Percentiles rank a stretch among this genome's conserved stretches.
Evolutionary conservation across 371 early-diverging fungal species (phyloP).

Genomic region (Lichtheimia ramosa): DNA sequence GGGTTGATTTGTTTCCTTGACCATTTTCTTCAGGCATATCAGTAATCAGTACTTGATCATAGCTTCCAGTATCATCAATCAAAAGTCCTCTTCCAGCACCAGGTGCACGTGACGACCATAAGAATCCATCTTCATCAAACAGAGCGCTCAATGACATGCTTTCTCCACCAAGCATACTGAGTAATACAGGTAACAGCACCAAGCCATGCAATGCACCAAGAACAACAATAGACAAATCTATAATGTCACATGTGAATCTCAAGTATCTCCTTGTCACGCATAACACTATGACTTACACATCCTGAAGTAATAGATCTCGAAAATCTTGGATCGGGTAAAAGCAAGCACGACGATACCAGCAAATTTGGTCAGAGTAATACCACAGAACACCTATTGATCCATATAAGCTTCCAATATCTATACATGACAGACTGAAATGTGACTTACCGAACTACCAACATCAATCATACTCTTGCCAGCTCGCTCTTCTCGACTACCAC

Average conservation of each 20-base stretch:
- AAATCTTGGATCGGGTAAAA: slow-evolving; percentile 73
- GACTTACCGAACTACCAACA: slow-evolving; percentile 70
- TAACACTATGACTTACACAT: slow-evolving; percentile 56
- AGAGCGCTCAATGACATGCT: slow-evolving; percentile 46
- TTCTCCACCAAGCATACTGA: slow-evolving; percentile 58
- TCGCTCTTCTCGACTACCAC: slow-evolving; percentile 44
- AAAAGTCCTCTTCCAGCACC: slow-evolving; percentile 24
- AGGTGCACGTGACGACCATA: slow-evolving; percentile 30
- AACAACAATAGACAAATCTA: slow-evolving; percentile 67
- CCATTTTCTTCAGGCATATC: slow-evolving; percentile 30
- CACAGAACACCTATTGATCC: slow-evolving; percentile 62
- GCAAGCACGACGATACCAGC: slow-evolving; percentile 73
- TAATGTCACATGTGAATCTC: background rate
- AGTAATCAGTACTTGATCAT: slow-evolving; percentile 43
- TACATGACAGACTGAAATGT: no score
- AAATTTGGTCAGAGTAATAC: slow-evolving; percentile 78
- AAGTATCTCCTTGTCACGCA: background rate
- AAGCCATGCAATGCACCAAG: slow-evolving; percentile 72
- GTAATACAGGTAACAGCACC: slow-evolving; percentile 66
- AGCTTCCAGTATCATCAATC: slow-evolving; percentile 38
- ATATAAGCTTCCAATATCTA: no score
- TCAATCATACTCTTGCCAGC: slow-evolving; percentile 57
- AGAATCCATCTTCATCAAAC: slow-evolving; percentile 56
- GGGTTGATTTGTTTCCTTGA: no score
- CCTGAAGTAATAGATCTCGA: slow-evolving; percentile 78